These are phyloP conservation scores for Mycena vulgaris DNA, from an alignment of 768 basidiomycete genomes.

Conservation along the genomic window DNA sequence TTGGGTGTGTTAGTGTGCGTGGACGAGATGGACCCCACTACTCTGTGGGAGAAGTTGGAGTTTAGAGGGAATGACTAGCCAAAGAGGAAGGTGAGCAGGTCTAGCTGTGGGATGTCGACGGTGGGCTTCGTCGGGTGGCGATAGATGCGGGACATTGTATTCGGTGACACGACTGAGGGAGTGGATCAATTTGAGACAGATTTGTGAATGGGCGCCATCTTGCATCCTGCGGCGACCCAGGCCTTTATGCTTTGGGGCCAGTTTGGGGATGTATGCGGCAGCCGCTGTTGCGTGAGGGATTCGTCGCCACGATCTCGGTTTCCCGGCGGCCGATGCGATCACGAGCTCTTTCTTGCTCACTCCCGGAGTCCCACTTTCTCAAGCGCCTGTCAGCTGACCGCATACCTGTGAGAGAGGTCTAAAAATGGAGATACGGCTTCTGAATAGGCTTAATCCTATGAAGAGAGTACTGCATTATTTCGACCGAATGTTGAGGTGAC, in stretches of 20 bases:
- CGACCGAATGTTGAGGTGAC: conserved; percentile 1
- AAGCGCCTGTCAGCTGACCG: conserved; percentile 15
- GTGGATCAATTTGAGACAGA: conserved; percentile 23
- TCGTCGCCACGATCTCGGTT: conserved; percentile 26
- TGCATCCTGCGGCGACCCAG: conserved; percentile 20
- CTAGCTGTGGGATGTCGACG: conserved; percentile 29
- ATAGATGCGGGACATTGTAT: conserved; percentile 30
- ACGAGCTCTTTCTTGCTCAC: conserved; percentile 17
- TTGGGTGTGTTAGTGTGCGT: conserved; percentile 26
- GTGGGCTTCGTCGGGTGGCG: conserved; percentile 26
- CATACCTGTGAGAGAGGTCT: conserved; percentile 18
- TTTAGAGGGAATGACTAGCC: conserved; percentile 27
- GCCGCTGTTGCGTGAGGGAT: conserved; percentile 23
- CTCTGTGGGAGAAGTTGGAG: conserved; percentile 27
- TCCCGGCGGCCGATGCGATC: conserved; percentile 22
- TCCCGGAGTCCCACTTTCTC: conserved; percentile 24
- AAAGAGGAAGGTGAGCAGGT: conserved; percentile 29
- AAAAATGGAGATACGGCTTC: conserved; percentile 14
- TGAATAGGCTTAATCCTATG: background rate
- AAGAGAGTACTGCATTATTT: background rate
- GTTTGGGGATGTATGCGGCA: conserved; percentile 18
- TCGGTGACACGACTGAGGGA: conserved; percentile 22
- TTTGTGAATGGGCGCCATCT: conserved; percentile 21
- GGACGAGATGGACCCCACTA: conserved; percentile 22
- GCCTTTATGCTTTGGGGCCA: conserved; percentile 19